Evolutionary conservation across 129 eudicot species (phyloP).

Genomic region (Artemisia argyi): DNA sequence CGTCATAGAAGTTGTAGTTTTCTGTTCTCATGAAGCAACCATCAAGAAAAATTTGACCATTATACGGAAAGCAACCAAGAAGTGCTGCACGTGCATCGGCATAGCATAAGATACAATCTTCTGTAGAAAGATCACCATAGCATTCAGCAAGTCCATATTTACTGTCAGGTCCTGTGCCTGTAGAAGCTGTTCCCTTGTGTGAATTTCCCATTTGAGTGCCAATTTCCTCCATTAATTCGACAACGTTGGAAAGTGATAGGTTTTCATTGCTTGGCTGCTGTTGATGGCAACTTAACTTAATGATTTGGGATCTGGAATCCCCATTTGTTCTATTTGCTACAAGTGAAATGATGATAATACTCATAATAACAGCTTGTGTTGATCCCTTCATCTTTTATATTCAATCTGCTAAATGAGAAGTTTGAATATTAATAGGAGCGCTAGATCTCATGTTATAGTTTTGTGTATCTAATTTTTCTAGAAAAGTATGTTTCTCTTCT

Average conservation of each 20-base stretch:
- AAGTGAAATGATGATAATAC: neutral
- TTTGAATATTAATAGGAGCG: no score
- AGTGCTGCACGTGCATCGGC: neutral
- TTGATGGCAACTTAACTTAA: neutral
- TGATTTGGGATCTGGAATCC: neutral
- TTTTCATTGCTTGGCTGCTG: neutral
- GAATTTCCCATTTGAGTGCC: neutral
- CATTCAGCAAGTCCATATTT: neutral
- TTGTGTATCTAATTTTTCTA: no score
- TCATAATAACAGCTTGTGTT: no score
- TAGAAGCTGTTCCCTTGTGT: neutral
- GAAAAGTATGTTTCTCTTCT: no score
- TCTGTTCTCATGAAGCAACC: neutral
- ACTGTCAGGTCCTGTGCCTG: neutral
- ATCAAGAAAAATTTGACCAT: neutral
- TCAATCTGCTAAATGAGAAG: no score
- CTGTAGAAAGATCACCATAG: neutral
- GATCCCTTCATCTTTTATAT: no score
- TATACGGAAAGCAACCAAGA: neutral
- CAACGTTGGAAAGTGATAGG: neutral
- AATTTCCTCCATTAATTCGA: neutral
- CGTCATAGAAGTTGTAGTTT: neutral
- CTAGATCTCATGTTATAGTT: no score
- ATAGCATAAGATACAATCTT: conserved; percentile 7
- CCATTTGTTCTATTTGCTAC: neutral